Evolutionary conservation across 176 grass and related monocot genomes (phyloP).

Genomic region (Oryza australiensis): DNA sequence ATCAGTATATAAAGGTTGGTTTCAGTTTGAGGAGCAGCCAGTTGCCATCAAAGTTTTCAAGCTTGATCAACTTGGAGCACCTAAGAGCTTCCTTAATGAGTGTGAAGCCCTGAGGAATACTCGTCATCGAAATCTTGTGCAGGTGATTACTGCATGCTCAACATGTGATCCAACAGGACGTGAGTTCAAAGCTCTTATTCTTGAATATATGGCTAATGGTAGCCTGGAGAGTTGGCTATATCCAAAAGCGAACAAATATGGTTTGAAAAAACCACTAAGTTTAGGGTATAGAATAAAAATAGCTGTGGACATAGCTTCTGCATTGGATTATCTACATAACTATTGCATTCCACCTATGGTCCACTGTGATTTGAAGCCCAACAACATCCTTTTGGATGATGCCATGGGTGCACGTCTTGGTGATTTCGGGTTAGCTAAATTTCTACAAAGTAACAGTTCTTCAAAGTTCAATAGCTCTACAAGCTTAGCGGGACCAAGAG

Average conservation of each 20-base stretch:
- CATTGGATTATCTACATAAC: conserved; percentile 44
- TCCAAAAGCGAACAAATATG: neutral
- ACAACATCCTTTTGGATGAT: conserved; percentile 38
- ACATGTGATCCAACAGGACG: conserved; percentile 16
- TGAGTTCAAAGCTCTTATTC: conserved; percentile 54
- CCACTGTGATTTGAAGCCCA: conserved; percentile 51
- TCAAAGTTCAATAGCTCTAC: neutral
- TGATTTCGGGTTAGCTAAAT: conserved; percentile 42
- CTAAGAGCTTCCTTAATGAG: conserved; percentile 27
- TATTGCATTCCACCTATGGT: conserved; percentile 15
- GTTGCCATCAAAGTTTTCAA: conserved; percentile 43
- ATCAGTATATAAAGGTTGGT: conserved; percentile 35
- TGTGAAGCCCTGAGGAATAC: conserved; percentile 44
- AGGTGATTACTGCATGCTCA: conserved; percentile 36
- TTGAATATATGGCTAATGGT: conserved; percentile 44
- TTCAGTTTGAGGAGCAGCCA: neutral
- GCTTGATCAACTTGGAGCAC: conserved; percentile 17
- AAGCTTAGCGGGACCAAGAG: neutral
- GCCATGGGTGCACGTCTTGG: conserved; percentile 30
- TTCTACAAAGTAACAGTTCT: neutral
- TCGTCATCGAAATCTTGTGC: conserved; percentile 43
- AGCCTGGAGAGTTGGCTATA: conserved; percentile 52
- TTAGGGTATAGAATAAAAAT: conserved; percentile 35
- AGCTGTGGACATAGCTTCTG: conserved; percentile 38
- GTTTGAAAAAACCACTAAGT: neutral